A percentile compares a stretch with the other conserved stretches of the same genome.
These are phyloP conservation scores for Aureobasidium leucospermi DNA, from an alignment of 2,329 filamentous ascomycete genomes.

Conservation along the genomic window DNA sequence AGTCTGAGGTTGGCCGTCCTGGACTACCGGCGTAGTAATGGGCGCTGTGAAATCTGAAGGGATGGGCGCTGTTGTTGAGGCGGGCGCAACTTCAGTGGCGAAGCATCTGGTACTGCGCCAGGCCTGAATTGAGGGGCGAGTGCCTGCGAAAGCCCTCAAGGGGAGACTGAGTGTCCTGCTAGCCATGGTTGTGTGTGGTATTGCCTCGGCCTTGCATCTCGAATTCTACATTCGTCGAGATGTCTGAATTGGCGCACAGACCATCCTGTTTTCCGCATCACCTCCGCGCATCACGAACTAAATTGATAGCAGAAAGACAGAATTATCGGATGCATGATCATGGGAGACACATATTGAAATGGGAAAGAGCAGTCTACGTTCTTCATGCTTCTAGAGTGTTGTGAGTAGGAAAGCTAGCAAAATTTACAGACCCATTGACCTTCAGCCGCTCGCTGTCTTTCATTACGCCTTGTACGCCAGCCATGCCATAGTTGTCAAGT, in stretches of 20 bases:
- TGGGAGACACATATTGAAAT: neutral
- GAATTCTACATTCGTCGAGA: neutral
- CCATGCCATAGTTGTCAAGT: neutral
- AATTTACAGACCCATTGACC: neutral
- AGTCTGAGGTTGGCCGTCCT: neutral
- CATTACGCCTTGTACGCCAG: constrained; percentile 6
- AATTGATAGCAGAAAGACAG: neutral
- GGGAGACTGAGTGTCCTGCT: neutral
- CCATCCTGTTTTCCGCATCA: neutral
- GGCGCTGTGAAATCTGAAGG: neutral
- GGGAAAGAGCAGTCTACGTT: neutral
- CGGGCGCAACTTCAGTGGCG: constrained; percentile 6
- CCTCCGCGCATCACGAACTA: neutral
- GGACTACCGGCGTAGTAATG: neutral
- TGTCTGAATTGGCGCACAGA: neutral
- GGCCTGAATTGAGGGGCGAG: constrained; percentile 13
- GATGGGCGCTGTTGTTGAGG: neutral
- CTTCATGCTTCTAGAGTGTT: neutral
- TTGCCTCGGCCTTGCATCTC: neutral
- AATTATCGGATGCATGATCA: no score
- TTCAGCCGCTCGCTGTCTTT: neutral
- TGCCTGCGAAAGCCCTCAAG: constrained; percentile 6
- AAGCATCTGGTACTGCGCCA: constrained; percentile 11
- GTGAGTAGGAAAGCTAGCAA: neutral
- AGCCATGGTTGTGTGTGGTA: constrained; percentile 4